phyloP scores from a whole-genome alignment of 2,329 filamentous ascomycete species.

The Talaromyces amestolkiae region DNA sequence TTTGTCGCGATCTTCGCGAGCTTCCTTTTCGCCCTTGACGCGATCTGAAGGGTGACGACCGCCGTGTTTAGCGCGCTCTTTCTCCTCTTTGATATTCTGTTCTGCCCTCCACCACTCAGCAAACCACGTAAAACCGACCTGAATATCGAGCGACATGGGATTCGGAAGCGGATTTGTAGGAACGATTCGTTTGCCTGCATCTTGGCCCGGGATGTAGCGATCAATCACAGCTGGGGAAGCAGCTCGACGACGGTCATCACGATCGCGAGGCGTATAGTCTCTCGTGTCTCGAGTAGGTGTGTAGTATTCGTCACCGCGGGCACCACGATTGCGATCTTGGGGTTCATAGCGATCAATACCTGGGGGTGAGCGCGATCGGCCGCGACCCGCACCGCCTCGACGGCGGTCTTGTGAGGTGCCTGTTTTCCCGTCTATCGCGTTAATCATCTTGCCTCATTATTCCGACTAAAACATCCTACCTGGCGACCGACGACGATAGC shows the following conservation, averaged over 20 bases:
- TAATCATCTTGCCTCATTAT: background rate
- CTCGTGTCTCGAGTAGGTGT: conserved; percentile 34
- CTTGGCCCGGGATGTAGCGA: conserved; percentile 63
- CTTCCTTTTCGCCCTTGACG: conserved; percentile 62
- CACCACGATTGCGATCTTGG: conserved; percentile 46
- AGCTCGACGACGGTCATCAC: conserved; percentile 57
- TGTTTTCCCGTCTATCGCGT: background rate
- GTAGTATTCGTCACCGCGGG: conserved; percentile 58
- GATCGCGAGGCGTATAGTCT: conserved; percentile 48
- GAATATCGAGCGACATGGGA: conserved; percentile 62
- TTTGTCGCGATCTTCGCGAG: conserved; percentile 60
- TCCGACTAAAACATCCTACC: conserved; percentile 32
- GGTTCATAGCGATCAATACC: conserved; percentile 65
- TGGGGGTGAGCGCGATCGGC: conserved; percentile 59
- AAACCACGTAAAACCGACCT: conserved; percentile 67
- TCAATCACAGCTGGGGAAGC: conserved; percentile 62
- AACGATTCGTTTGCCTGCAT: conserved; percentile 52
- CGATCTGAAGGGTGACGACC: conserved; percentile 54
- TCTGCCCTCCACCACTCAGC: conserved; percentile 67
- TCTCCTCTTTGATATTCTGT: conserved; percentile 62
- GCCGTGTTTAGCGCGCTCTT: conserved; percentile 60
- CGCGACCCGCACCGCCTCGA: conserved; percentile 39
- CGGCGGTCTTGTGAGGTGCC: conserved; percentile 43
- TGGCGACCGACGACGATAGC: conserved; percentile 48
- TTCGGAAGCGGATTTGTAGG: conserved; percentile 59